Evolutionary conservation across 2,329 filamentous ascomycete species (phyloP).

Genomic region (Ascochyta pisi): DNA sequence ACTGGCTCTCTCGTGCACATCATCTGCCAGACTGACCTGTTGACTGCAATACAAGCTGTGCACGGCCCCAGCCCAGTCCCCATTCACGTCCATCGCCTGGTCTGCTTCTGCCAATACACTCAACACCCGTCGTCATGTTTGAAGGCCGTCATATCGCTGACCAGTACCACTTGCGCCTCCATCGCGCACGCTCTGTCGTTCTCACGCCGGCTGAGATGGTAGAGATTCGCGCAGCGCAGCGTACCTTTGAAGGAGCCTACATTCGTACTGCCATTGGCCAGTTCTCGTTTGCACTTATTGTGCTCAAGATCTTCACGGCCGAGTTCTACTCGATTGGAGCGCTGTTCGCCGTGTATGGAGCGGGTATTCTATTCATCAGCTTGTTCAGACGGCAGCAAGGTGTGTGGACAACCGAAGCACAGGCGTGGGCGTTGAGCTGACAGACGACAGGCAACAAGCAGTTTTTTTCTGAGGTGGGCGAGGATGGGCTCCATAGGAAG

Average conservation of each 20-base stretch:
- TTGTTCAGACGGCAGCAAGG: constrained; percentile 85
- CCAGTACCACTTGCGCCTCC: constrained; percentile 78
- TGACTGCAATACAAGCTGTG: neutral
- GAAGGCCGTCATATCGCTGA: constrained; percentile 69
- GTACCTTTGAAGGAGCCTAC: constrained; percentile 97
- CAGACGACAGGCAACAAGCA: constrained; percentile 72
- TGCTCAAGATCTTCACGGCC: constrained; percentile 94
- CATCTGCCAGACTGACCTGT: constrained; percentile 4
- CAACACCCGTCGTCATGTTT: constrained; percentile 3
- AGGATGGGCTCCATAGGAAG: constrained; percentile 66
- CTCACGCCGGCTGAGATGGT: constrained; percentile 86
- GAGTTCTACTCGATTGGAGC: constrained; percentile 99
- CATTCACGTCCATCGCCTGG: neutral
- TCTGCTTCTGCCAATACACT: neutral
- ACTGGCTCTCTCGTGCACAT: constrained; percentile 1
- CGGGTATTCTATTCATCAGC: constrained; percentile 81
- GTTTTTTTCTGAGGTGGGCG: constrained; percentile 76
- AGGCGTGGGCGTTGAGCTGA: constrained; percentile 16
- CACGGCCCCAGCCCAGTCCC: neutral
- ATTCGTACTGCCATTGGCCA: constrained; percentile 92
- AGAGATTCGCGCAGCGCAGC: constrained; percentile 91
- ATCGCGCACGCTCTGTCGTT: constrained; percentile 82
- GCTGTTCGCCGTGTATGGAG: constrained; percentile 89
- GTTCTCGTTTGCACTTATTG: constrained; percentile 92
- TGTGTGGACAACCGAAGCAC: constrained; percentile 14